phyloP scores from a whole-genome alignment of 768 basidiomycete genomes.

The Kwoniella newhampshirensis region DNA sequence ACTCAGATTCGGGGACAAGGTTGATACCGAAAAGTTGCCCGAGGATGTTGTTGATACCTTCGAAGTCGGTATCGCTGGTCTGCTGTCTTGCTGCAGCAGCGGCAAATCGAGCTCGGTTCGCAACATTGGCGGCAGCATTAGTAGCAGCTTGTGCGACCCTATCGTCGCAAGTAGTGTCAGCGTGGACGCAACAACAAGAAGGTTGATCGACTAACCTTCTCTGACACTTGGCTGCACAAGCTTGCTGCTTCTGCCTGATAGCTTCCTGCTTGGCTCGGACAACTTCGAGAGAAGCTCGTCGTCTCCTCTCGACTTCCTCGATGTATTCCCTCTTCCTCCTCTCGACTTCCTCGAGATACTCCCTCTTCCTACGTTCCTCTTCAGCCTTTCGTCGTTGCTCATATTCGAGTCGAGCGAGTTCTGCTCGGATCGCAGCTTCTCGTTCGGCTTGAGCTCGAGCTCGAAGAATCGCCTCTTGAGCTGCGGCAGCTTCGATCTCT shows the following conservation, averaged over 20 bases:
- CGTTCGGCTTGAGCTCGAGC: constrained; percentile 18
- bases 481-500: constrained; percentile 24
- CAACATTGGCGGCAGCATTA: constrained; percentile 2
- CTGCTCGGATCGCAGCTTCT: constrained; percentile 20
- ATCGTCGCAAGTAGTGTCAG: constrained; percentile 3
- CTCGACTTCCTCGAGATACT: constrained; percentile 7
- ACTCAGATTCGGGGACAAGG: constrained; percentile 22
- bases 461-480: constrained; percentile 16
- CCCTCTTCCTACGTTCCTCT: constrained; percentile 8
- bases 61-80: constrained; percentile 10
- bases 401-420: constrained; percentile 8
- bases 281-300: constrained; percentile 3
- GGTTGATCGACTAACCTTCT: constrained; percentile 23
- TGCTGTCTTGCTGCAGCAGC: constrained; percentile 5
- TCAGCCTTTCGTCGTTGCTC: constrained; percentile 15
- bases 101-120: constrained; percentile 10
- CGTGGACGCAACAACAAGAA: neutral
- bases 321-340: constrained; percentile 4
- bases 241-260: neutral
- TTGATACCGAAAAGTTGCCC: constrained; percentile 35
- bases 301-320: neutral
- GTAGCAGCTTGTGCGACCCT: neutral
- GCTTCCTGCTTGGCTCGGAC: constrained; percentile 9
- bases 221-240: constrained; percentile 12
- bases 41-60: constrained; percentile 31